phyloP scores from a whole-genome alignment of 495 filamentous ascomycete genomes.

The Trichoderma asperelloides region DNA sequence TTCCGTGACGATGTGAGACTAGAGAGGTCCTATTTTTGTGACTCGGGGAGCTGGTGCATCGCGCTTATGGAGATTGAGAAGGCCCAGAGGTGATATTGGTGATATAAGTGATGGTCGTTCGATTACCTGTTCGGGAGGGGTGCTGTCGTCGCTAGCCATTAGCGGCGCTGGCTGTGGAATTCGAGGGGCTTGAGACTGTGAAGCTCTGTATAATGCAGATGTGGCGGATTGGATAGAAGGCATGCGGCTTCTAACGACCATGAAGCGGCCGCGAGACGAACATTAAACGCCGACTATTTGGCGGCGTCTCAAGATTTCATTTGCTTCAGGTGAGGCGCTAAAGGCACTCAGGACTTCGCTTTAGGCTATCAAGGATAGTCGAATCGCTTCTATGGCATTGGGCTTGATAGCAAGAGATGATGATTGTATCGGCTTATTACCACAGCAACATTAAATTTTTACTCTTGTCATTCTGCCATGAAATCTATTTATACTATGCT shows the following conservation, averaged over 20 bases:
- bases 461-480: neutral
- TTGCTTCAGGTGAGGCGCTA: neutral
- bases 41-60: neutral
- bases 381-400: neutral
- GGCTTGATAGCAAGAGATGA: neutral
- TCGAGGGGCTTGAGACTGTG: neutral
- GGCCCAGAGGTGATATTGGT: neutral
- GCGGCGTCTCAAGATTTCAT: neutral
- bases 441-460: neutral
- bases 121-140: neutral
- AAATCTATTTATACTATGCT: too few relatives aligned
- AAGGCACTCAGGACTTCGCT: neutral
- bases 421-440: neutral
- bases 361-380: neutral
- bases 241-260: neutral
- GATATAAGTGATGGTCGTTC: neutral
- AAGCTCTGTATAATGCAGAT: neutral
- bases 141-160: neutral
- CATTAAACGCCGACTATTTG: neutral
- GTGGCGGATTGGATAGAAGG: neutral
- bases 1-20: neutral
- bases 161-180: neutral
- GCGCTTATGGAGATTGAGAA: constrained; percentile 6
- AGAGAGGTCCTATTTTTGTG: neutral
- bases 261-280: neutral